These are phyloP conservation scores for Fusarium sp. DNA, from an alignment of 2,329 filamentous ascomycete species.

Conservation along the genomic window DNA sequence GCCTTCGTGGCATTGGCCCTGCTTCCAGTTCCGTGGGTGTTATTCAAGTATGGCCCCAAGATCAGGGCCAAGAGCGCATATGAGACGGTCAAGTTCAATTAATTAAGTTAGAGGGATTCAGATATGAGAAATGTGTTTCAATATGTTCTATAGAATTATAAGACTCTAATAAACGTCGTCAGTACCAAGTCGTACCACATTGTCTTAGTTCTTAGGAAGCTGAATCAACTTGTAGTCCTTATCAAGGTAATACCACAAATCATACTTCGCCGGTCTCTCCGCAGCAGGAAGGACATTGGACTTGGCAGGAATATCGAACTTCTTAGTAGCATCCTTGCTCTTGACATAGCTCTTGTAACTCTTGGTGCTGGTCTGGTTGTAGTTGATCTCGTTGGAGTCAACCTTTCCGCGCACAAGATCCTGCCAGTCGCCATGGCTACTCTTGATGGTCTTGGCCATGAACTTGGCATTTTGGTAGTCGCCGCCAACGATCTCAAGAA, in stretches of 20 bases:
- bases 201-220: constrained; percentile 40
- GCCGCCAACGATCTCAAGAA: constrained; percentile 49
- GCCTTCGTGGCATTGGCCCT: constrained; percentile 57
- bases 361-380: constrained; percentile 50
- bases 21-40: constrained; percentile 60
- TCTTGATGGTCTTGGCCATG: constrained; percentile 43
- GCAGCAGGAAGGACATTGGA: constrained; percentile 43
- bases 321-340: constrained; percentile 43
- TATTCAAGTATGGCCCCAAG: constrained; percentile 57
- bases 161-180: not conserved
- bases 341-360: constrained; percentile 45
- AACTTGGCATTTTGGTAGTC: constrained; percentile 48
- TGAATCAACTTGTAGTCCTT: constrained; percentile 44
- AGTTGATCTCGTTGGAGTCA: constrained; percentile 49
- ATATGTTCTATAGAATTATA: not conserved
- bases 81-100: constrained; percentile 7
- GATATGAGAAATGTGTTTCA: not conserved
- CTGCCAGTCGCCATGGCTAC: constrained; percentile 51
- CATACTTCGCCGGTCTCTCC: constrained; percentile 44
- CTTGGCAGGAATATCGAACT: constrained; percentile 44
- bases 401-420: constrained; percentile 50
- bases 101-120: not conserved
- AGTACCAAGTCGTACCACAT: fast-evolving
- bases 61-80: constrained; percentile 33
- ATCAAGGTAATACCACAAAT: constrained; percentile 51